Base-by-base conservation (phyloP, 306 rosid genomes). In the Gleditsia sinensis region DNA sequence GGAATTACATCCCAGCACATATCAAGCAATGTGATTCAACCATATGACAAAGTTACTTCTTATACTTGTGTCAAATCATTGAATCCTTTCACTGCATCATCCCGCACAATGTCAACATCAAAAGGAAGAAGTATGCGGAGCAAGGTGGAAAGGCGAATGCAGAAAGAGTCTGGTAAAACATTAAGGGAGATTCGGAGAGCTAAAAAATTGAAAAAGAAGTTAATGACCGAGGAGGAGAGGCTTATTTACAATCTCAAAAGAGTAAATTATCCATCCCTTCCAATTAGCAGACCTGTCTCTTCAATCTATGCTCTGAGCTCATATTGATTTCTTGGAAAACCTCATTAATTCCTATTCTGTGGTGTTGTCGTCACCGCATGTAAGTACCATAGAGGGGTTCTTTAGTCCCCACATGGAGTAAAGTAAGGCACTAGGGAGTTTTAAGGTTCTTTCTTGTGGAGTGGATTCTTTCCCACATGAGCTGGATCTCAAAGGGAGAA, bases 181-280 rank as follows among this genome's bases (percentile, higher is more conserved):
- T 67, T 88, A 12, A 88, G 97, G 80, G 99, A 91, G 86, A 82
- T 88, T 28, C 90, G 96, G 40, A 81, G 93, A 65, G 99, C 99
- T 32, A 88, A 88, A 43, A 92, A 90, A 69, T 69, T 94, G 74
- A 90, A 86, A 83, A 90, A 90, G 87, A 94, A 94, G 77, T 89
- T 94, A 49, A 94, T 92, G 99, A 94, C 97, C 0, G 99, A 92
- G 77, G 94, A 87, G 78, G 97, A 94, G 84, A 86, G 96, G 80
- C 90, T 85, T 25, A 58, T 92, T 84, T 92, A 88, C 91, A 92
- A 90, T 67, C 99, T 92, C 69, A 94, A 92, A 87, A 90, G 97
- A 82, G 99, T 94, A 86, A 75, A 65, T 46, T 78, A 24, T 78
- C 77, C 62, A 7, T 4, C n/a, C 55, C n/a, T 77, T 64, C 14